Conservation (phyloP, 495 filamentous ascomycete species). For the Aspergillus nanangensis region DNA sequence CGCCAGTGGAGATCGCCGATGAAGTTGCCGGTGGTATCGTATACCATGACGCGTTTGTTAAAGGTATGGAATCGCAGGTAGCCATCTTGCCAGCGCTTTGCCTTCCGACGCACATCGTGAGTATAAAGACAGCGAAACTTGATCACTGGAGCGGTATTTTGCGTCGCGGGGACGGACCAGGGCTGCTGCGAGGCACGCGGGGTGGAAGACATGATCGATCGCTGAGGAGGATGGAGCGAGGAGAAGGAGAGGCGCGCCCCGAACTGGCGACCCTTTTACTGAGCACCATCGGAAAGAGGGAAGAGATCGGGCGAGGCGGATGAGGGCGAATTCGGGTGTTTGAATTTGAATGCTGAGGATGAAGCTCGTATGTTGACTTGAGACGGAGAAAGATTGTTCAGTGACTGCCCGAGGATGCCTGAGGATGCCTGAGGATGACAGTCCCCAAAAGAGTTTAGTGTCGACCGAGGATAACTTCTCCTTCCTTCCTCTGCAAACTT, state of each 20-base stretch:
- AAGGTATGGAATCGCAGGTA: constrained; percentile 82
- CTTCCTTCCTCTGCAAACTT: too few species aligned
- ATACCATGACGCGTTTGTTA: constrained; percentile 89
- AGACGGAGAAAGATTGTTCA: background rate
- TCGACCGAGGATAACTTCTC: too few species aligned
- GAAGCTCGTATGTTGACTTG: too few species aligned
- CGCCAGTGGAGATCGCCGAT: constrained; percentile 84
- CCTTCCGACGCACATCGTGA: constrained; percentile 75
- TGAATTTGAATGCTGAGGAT: background rate
- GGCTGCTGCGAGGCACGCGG: constrained; percentile 17
- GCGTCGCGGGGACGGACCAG: constrained; percentile 34
- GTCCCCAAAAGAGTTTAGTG: too few species aligned
- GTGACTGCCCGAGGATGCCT: too few species aligned
- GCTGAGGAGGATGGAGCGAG: too few species aligned
- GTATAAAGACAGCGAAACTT: constrained; percentile 85
- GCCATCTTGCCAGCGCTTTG: constrained; percentile 93
- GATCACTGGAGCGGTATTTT: constrained; percentile 69
- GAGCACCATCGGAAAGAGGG: constrained; percentile 5
- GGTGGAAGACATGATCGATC: constrained; percentile 33
- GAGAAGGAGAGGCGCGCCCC: constrained; percentile 3
- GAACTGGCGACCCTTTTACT: constrained; percentile 4
- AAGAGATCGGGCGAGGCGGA: background rate
- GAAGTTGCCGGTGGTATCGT: constrained; percentile 73
- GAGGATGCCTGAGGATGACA: too few species aligned
- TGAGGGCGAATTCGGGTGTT: background rate